These are phyloP conservation scores for Withania somnifera DNA, from an alignment of 305 asterid species.

Conservation along the genomic window DNA sequence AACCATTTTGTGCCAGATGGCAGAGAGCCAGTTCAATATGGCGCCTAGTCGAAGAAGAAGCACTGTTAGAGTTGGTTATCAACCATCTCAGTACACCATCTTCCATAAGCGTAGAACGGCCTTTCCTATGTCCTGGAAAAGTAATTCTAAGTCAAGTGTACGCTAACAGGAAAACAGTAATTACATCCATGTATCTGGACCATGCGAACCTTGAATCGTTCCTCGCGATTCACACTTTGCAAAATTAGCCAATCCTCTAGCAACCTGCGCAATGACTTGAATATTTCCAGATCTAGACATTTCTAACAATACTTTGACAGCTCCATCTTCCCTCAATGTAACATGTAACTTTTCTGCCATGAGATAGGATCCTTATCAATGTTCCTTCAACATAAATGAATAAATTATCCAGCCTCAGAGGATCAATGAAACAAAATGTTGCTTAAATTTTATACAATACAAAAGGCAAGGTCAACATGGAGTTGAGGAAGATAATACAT, in stretches of 20 bases:
- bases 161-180: not conserved
- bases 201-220: slow-evolving; percentile 52
- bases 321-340: slow-evolving; percentile 65
- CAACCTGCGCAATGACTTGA: slow-evolving; percentile 74
- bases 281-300: slow-evolving; percentile 49
- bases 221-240: slow-evolving; percentile 84
- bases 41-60: slow-evolving; percentile 55
- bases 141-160: slow-evolving; percentile 10
- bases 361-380: not conserved
- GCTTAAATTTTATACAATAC: not conserved
- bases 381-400: not conserved
- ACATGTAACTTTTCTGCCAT: slow-evolving; percentile 55
- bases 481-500: not conserved
- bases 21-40: slow-evolving; percentile 86
- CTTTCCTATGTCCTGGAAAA: slow-evolving; percentile 48
- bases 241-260: slow-evolving; percentile 84
- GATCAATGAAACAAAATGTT: not conserved
- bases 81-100: slow-evolving; percentile 73
- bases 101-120: slow-evolving; percentile 65
- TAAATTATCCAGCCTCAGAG: not conserved
- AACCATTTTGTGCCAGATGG: slow-evolving; percentile 95
- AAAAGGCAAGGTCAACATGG: not conserved
- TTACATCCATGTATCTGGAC: not conserved
- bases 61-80: slow-evolving; percentile 44
- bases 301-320: slow-evolving; percentile 58